Evolutionary conservation across 2,329 filamentous ascomycete genomes (phyloP).

Genomic region (Alternaria sp.): DNA sequence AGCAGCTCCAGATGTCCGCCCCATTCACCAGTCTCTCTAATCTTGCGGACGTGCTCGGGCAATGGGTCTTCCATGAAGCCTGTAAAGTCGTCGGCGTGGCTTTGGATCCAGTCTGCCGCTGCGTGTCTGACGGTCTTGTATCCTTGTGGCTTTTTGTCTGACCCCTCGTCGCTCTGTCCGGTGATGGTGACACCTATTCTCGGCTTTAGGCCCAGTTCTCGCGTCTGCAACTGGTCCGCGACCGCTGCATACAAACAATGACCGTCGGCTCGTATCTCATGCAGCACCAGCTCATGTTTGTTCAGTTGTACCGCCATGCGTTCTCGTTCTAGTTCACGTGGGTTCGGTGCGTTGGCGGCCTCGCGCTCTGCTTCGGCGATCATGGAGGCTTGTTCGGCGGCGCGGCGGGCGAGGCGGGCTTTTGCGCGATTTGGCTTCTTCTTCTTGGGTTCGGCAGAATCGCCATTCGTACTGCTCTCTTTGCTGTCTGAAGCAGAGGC

Average conservation of each 20-base stretch:
- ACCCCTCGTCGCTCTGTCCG: constrained; percentile 13
- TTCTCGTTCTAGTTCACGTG: constrained; percentile 52
- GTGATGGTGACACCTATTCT: constrained; percentile 44
- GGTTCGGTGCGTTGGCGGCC: constrained; percentile 62
- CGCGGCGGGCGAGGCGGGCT: constrained; percentile 86
- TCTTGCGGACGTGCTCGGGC: constrained; percentile 75
- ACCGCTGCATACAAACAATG: constrained; percentile 95
- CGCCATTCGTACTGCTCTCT: constrained; percentile 10
- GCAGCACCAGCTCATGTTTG: constrained; percentile 72
- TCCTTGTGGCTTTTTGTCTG: constrained; percentile 20
- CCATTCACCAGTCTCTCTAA: constrained; percentile 92
- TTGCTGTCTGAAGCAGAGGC: constrained; percentile 1
- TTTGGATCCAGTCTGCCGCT: constrained; percentile 79
- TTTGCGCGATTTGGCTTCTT: constrained; percentile 93
- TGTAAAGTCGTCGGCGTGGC: constrained; percentile 80
- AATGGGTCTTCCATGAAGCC: constrained; percentile 87
- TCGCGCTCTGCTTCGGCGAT: constrained; percentile 76
- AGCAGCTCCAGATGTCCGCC: constrained; percentile 90
- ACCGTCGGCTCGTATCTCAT: constrained; percentile 86
- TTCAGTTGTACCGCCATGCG: constrained; percentile 75
- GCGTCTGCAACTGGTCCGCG: constrained; percentile 77
- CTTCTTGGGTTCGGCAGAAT: constrained; percentile 17
- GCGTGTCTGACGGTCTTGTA: constrained; percentile 75
- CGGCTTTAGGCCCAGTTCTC: constrained; percentile 44
- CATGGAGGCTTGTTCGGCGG: constrained; percentile 80